These are phyloP conservation scores for Cucumis sativus DNA, from an alignment of 306 rosid species.

Conservation along the genomic window Cucumber_9930_V3 NC_026657.2:25882001-25882500, in stretches of 20 bases:
- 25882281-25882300: no score
- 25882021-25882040: neutral
- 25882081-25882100: neutral
- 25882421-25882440: neutral
- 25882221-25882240: neutral
- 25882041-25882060: neutral
- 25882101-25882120: neutral
- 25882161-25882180: neutral
- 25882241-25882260: neutral
- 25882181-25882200: neutral
- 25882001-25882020: neutral
- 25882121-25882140: neutral
- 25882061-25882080: neutral
- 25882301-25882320: neutral
- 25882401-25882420: neutral
- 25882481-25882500: no score
- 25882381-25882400: neutral
- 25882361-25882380: neutral
- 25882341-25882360: neutral
- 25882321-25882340: neutral
- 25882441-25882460: neutral
- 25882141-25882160: neutral
- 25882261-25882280: neutral
- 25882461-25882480: neutral
- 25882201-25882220: neutral